These are phyloP conservation scores for Alternaria sp. DNA, from an alignment of 2,329 filamentous ascomycete genomes.

Conservation along the genomic window DNA sequence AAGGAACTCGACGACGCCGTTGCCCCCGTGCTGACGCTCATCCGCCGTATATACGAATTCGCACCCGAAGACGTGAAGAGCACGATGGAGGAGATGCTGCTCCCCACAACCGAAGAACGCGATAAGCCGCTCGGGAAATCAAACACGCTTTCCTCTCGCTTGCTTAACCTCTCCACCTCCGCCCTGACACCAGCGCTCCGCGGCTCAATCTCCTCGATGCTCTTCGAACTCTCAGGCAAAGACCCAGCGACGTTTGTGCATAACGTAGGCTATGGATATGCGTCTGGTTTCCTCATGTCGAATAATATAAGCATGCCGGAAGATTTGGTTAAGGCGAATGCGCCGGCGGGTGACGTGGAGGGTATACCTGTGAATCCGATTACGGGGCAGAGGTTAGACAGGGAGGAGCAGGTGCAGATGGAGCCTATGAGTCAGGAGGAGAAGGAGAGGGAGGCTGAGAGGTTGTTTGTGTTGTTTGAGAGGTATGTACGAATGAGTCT, in stretches of 20 bases:
- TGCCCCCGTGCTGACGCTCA: conserved; percentile 75
- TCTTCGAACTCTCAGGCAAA: conserved; percentile 91
- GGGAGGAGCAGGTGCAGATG: conserved; percentile 64
- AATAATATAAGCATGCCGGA: conserved; percentile 81
- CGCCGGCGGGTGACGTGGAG: conserved; percentile 35
- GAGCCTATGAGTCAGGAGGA: conserved; percentile 88
- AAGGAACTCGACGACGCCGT: conserved; percentile 74
- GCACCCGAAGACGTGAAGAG: conserved; percentile 68
- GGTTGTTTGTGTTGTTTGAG: conserved; percentile 89
- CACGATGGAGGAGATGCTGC: conserved; percentile 69
- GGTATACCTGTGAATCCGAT: conserved; percentile 73
- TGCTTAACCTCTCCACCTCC: conserved; percentile 80
- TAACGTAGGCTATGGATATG: conserved; percentile 94
- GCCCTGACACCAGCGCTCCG: conserved; percentile 74
- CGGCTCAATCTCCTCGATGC: conserved; percentile 75
- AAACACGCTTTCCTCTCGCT: conserved; percentile 73
- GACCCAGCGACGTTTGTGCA: conserved; percentile 81
- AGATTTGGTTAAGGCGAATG: conserved; percentile 65
- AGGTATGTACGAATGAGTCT: too few species aligned
- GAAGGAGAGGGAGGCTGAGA: conserved; percentile 89
- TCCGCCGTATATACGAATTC: conserved; percentile 73
- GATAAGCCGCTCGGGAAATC: conserved; percentile 77
- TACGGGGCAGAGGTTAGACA: conserved; percentile 80
- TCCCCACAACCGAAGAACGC: conserved; percentile 80
- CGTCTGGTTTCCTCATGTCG: conserved; percentile 85